phyloP scores from a whole-genome alignment of 306 rosid species.

The Betula pendula region DNA sequence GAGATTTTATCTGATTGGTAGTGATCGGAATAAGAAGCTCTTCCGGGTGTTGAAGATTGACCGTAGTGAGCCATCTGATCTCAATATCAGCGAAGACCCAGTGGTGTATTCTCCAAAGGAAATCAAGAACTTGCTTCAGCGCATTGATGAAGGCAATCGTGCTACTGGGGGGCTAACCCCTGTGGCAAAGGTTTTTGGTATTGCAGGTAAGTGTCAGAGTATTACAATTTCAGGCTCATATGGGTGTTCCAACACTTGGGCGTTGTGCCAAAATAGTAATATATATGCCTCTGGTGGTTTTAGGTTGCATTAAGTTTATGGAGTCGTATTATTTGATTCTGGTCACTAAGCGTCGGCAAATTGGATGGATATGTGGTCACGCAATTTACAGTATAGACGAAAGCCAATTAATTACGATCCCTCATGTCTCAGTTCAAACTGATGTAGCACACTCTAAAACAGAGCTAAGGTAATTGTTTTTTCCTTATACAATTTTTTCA shows the following conservation, averaged over 20 bases:
- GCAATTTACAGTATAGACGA: slow-evolving; percentile 82
- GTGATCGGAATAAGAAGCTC: slow-evolving; percentile 76
- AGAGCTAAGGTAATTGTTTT: slow-evolving; percentile 60
- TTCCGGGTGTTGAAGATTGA: slow-evolving; percentile 86
- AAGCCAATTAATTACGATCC: slow-evolving; percentile 78
- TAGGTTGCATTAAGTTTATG: slow-evolving; percentile 89
- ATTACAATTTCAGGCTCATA: not conserved
- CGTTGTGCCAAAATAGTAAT: not conserved
- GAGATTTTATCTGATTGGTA: slow-evolving; percentile 82
- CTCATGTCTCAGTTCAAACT: slow-evolving; percentile 77
- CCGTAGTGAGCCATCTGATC: slow-evolving; percentile 88
- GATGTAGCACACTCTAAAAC: slow-evolving; percentile 87
- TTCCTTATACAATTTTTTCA: not conserved
- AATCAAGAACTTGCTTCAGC: slow-evolving; percentile 77
- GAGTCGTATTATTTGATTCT: slow-evolving; percentile 90
- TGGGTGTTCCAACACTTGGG: not conserved
- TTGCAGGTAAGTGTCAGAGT: slow-evolving; percentile 62
- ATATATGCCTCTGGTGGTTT: slow-evolving; percentile 5
- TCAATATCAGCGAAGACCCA: slow-evolving; percentile 81
- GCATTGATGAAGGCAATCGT: slow-evolving; percentile 80
- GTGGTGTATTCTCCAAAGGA: slow-evolving; percentile 79
- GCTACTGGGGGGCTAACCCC: slow-evolving; percentile 80
- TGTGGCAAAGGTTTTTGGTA: slow-evolving; percentile 74
- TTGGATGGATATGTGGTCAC: slow-evolving; percentile 88
- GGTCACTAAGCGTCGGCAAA: slow-evolving; percentile 86